These are phyloP conservation scores for Lathyrus aphaca DNA, from an alignment of 306 rosid species.

Conservation along the genomic window DNA sequence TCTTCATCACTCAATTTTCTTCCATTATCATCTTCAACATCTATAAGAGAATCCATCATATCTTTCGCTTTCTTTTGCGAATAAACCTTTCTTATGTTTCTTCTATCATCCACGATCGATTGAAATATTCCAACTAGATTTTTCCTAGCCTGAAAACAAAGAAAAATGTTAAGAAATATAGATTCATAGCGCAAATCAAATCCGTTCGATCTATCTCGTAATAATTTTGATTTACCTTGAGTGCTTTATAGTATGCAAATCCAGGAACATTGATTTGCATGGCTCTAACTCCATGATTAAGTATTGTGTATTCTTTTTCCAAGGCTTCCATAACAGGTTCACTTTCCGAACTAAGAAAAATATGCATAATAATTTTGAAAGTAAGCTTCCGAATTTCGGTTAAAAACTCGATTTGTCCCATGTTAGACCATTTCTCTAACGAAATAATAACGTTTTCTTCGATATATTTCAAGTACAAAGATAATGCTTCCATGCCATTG, in stretches of 20 bases:
- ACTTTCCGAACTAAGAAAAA: conserved; percentile 80
- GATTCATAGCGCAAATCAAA: background rate
- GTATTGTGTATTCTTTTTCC: conserved; percentile 76
- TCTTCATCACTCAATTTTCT: conserved; percentile 64
- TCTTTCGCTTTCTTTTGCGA: conserved; percentile 46
- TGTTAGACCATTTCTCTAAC: conserved; percentile 70
- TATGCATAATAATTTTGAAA: conserved; percentile 76
- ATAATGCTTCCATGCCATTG: conserved; percentile 75
- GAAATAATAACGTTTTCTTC: conserved; percentile 57
- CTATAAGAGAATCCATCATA: conserved; percentile 88
- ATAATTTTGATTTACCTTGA: conserved; percentile 52
- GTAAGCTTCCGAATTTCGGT: conserved; percentile 72
- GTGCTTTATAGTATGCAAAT: conserved; percentile 79
- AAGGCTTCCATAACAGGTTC: conserved; percentile 65
- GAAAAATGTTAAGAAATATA: background rate
- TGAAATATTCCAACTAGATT: conserved; percentile 66
- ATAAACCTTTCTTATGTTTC: conserved; percentile 39
- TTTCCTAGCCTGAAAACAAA: conserved; percentile 65
- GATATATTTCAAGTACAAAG: conserved; percentile 65
- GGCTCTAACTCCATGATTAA: conserved; percentile 85
- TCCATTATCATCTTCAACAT: conserved; percentile 78
- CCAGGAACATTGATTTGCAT: conserved; percentile 89
- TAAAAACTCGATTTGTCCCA: conserved; percentile 75
- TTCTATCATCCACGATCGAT: conserved; percentile 65
- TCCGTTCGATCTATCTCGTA: background rate